Conservation (phyloP, 257 asterid genomes). For the Leptodermis oblonga region DNA sequence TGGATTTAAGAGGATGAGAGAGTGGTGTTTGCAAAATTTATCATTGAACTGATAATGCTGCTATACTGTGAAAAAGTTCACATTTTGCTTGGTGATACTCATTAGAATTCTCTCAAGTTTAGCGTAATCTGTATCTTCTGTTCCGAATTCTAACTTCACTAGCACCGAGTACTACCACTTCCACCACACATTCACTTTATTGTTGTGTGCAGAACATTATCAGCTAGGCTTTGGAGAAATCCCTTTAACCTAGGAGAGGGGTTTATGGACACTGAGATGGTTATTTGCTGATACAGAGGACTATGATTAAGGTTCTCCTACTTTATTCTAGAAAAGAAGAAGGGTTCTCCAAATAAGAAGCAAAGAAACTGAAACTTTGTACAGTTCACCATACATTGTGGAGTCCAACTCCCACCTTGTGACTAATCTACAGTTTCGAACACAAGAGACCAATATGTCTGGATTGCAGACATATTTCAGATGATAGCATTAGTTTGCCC, state of each 20-base stretch:
- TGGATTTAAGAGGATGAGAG: too few relatives aligned
- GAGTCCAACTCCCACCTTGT: not conserved
- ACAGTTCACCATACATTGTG: not conserved
- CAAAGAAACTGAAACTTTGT: not conserved
- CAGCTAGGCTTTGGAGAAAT: not conserved
- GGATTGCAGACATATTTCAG: not conserved
- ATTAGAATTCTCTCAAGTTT: too few relatives aligned
- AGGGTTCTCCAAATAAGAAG: too few relatives aligned
- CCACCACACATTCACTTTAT: not conserved
- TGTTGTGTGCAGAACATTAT: not conserved
- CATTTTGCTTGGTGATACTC: too few relatives aligned
- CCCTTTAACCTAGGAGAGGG: not conserved
- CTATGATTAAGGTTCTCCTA: slow-evolving; percentile 1
- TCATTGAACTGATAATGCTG: too few relatives aligned
- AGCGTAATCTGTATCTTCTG: too few relatives aligned
- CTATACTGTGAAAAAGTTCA: too few relatives aligned
- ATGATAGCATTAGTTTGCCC: not conserved
- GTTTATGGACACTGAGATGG: not conserved
- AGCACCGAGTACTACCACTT: not conserved
- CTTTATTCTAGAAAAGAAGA: slow-evolving; percentile 4
- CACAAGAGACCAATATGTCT: not conserved
- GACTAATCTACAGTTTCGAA: slow-evolving; percentile 3
- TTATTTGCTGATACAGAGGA: not conserved
- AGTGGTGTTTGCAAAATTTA: too few relatives aligned
- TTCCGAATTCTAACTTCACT: not conserved